Evolutionary conservation across 164 flowering plant species (phyloP).

Genomic region (Annona cherimola): DNA sequence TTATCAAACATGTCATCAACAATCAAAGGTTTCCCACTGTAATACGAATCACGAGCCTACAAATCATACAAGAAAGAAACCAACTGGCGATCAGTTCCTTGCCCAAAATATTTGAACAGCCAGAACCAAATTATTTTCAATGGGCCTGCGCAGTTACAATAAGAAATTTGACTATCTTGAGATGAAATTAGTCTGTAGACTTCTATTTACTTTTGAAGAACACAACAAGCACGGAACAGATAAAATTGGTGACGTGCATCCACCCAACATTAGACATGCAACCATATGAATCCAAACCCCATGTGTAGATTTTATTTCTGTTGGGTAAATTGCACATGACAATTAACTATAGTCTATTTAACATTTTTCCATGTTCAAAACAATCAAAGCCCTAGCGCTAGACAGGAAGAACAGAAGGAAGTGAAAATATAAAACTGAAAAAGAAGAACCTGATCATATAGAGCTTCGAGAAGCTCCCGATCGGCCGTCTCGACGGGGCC

Average conservation of each 20-base stretch:
- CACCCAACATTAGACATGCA: background rate
- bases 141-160: background rate
- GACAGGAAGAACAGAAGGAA: background rate
- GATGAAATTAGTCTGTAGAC: background rate
- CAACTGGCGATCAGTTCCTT: background rate
- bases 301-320: too few species aligned
- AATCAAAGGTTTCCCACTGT: constrained; percentile 83
- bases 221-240: background rate
- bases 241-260: background rate
- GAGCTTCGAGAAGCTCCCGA: constrained; percentile 85
- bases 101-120: background rate
- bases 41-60: constrained; percentile 88
- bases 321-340: too few species aligned
- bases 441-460: constrained; percentile 57
- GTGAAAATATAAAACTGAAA: background rate
- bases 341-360: too few species aligned
- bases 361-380: too few species aligned
- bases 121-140: background rate
- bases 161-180: background rate
- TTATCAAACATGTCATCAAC: constrained; percentile 94
- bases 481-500: constrained; percentile 87
- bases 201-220: background rate
- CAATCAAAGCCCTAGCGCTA: background rate
- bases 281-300: background rate
- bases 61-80: background rate